A percentile compares a stretch with the other conserved stretches of the same genome.
phyloP scores from a whole-genome alignment of 2,329 filamentous ascomycete genomes.

The Hymenoscyphus fraxineus region DNA sequence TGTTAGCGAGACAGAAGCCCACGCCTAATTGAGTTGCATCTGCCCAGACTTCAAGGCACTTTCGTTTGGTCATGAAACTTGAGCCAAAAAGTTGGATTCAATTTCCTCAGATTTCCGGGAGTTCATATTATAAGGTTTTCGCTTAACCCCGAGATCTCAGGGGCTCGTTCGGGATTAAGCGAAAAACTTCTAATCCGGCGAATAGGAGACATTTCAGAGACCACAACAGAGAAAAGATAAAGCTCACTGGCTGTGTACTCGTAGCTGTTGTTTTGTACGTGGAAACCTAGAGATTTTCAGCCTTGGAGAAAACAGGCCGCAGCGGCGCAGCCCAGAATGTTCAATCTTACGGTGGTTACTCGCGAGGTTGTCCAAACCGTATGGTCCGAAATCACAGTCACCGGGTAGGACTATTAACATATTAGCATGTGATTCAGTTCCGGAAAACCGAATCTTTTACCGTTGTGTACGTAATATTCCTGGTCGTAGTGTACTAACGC shows the following conservation, averaged over 20 bases:
- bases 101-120: no score
- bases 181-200: neutral
- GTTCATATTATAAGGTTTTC: neutral
- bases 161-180: neutral
- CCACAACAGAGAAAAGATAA: neutral
- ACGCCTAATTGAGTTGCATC: neutral
- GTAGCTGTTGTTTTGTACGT: neutral
- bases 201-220: neutral
- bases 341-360: neutral
- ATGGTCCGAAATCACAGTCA: neutral
- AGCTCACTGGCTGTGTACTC: neutral
- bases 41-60: neutral
- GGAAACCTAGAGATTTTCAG: neutral
- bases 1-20: neutral
- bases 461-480: constrained; percentile 1
- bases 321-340: neutral
- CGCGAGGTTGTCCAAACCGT: neutral
- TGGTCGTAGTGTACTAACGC: neutral
- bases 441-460: neutral
- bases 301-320: neutral
- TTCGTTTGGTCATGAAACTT: no score
- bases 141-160: neutral
- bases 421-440: neutral
- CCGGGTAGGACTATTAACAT: neutral
- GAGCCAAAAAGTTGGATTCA: no score